Evolutionary conservation across 352 stramenopile species (phyloP).

Genomic region (Hyphochytrium catenoides): DNA sequence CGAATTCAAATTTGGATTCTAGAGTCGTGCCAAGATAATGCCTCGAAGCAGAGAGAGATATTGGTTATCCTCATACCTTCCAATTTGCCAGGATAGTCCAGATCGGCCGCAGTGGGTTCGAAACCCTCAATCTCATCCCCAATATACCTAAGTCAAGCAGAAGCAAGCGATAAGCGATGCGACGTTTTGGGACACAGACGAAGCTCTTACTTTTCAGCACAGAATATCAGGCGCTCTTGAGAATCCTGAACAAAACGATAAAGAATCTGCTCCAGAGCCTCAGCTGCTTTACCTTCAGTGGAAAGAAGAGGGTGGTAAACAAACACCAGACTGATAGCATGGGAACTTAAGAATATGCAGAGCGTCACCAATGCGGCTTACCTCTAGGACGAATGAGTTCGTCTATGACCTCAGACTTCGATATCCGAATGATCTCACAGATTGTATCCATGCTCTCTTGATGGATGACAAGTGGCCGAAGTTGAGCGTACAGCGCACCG

Average conservation of each 20-base stretch:
- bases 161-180: too few relatives aligned
- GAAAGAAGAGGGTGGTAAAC: background rate
- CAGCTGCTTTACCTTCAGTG: conserved; percentile 14
- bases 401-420: conserved; percentile 46
- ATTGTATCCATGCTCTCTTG: conserved; percentile 45
- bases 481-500: conserved; percentile 32
- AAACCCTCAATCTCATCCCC: conserved; percentile 55
- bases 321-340: too few relatives aligned
- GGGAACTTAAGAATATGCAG: too few relatives aligned
- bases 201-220: conserved; percentile 58
- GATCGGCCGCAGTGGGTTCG: conserved; percentile 17
- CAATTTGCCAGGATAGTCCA: conserved; percentile 47
- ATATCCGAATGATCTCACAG: conserved; percentile 45
- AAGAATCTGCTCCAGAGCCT: conserved; percentile 37
- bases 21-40: conserved; percentile 10
- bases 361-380: too few relatives aligned
- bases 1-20: too few relatives aligned
- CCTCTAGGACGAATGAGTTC: conserved; percentile 25
- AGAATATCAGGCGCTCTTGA: conserved; percentile 48
- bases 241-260: conserved; percentile 55
- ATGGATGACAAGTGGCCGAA: conserved; percentile 29
- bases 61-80: conserved; percentile 5
- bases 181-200: too few relatives aligned
- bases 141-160: too few relatives aligned
- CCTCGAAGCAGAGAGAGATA: background rate